phyloP scores from a whole-genome alignment of 192 early-diverging fungal genomes.

The Dimargaris verticillata region DNA sequence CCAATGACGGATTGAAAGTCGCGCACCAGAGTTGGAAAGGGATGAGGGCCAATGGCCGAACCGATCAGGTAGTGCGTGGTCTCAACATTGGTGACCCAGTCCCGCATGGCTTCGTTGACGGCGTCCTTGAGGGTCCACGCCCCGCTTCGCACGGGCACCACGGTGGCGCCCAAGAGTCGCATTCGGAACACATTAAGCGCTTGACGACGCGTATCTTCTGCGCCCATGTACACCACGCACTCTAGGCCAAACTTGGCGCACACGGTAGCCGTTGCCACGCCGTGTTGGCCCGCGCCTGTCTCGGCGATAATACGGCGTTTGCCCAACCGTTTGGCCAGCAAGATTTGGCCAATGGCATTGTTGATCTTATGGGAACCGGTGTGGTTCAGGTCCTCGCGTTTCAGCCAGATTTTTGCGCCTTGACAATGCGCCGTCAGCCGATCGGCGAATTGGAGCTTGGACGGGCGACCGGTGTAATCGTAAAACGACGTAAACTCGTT shows the following conservation, averaged over 20 bases:
- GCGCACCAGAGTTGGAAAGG: conserved; percentile 90
- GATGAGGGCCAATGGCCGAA: conserved; percentile 92
- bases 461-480: conserved; percentile 83
- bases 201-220: conserved; percentile 85
- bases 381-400: conserved; percentile 97
- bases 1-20: conserved; percentile 99
- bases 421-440: conserved; percentile 57
- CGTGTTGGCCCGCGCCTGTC: conserved; percentile 97
- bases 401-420: conserved; percentile 92
- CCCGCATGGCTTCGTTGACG: conserved; percentile 96
- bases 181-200: conserved; percentile 95
- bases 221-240: conserved; percentile 96
- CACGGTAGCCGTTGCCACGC: conserved; percentile 92
- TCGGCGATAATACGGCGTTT: conserved; percentile 97
- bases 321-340: conserved; percentile 86
- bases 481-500: conserved; percentile 80
- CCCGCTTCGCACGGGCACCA: conserved; percentile 66
- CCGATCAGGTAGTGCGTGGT: conserved; percentile 94
- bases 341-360: conserved; percentile 88
- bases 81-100: conserved; percentile 91
- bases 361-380: conserved; percentile 99
- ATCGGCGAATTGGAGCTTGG: conserved; percentile 72
- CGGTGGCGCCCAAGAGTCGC: conserved; percentile 78
- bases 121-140: conserved; percentile 90
- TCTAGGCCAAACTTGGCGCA: conserved; percentile 96